Conservation (phyloP, 2,329 filamentous ascomycete species). For the Scolecobasidium constrictum region DNA sequence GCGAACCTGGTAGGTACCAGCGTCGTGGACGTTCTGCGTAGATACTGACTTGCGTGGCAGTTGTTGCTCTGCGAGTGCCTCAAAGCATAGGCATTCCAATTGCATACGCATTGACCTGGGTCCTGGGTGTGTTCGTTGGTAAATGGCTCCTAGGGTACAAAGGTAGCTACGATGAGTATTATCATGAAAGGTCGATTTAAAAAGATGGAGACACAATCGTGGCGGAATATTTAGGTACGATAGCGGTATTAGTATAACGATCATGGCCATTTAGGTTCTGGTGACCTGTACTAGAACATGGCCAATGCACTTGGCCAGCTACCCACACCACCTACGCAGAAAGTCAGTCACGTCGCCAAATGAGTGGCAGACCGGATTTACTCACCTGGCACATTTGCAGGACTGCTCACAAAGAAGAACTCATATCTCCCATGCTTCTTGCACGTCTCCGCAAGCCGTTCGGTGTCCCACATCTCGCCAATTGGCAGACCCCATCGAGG, state of each 20-base stretch:
- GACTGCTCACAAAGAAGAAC: slow-evolving; percentile 38
- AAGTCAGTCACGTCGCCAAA: not conserved
- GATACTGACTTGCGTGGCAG: not conserved
- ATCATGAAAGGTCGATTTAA: too few relatives aligned
- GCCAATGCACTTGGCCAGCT: not conserved
- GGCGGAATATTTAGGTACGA: too few relatives aligned
- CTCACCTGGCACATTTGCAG: slow-evolving; percentile 29
- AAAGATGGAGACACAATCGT: too few relatives aligned
- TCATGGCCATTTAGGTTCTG: too few relatives aligned
- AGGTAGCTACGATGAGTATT: not conserved
- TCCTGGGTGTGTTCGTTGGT: slow-evolving; percentile 1
- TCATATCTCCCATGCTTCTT: slow-evolving; percentile 25
- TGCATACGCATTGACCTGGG: slow-evolving; percentile 8
- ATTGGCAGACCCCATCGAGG: slow-evolving; percentile 40
- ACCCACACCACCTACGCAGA: not conserved
- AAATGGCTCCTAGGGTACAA: not conserved
- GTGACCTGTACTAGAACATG: not conserved
- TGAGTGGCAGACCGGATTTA: not conserved
- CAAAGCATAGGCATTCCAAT: slow-evolving; percentile 17
- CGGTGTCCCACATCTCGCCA: slow-evolving; percentile 39
- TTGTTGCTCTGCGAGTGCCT: not conserved
- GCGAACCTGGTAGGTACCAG: not conserved
- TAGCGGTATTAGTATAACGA: too few relatives aligned
- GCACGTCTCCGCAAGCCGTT: slow-evolving; percentile 32
- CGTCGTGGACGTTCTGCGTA: not conserved